Conservation (phyloP, 768 basidiomycete species). For the Mycena venus region DNA sequence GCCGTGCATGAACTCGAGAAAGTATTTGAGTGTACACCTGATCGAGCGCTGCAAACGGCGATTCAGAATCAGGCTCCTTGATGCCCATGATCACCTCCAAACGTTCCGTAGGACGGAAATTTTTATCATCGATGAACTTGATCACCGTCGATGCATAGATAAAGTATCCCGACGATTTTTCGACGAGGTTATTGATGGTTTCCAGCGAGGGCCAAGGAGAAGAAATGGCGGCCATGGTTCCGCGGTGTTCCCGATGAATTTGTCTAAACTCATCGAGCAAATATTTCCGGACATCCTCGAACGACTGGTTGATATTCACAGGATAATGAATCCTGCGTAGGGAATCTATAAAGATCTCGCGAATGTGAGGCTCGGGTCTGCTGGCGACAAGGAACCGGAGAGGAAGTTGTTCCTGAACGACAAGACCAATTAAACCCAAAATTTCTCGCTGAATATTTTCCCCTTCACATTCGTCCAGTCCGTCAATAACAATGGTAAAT, state of each 20-base stretch:
- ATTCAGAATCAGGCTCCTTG: not conserved
- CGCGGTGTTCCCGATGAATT: not conserved
- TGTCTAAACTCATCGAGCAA: not conserved
- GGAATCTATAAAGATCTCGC: not conserved
- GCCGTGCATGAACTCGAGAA: not conserved
- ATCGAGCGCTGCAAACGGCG: too few species aligned
- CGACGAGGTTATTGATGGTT: not conserved
- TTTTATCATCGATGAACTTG: too few species aligned
- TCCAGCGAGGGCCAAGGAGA: not conserved
- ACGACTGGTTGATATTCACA: too few species aligned
- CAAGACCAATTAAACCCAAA: not conserved
- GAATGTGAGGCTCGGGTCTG: too few species aligned
- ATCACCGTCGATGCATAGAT: too few species aligned
- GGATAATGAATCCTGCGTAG: not conserved
- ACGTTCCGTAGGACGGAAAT: conserved; percentile 1
- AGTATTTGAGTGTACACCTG: conserved; percentile 21
- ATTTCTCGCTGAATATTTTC: not conserved
- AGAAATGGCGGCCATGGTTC: not conserved
- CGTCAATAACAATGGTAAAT: not conserved
- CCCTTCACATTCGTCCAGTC: too few species aligned
- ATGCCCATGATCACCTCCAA: not conserved
- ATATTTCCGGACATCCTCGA: not conserved
- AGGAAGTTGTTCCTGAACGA: not conserved
- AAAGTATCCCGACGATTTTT: too few species aligned
- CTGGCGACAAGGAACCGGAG: conserved; percentile 1